A percentile compares a stretch with the other conserved stretches of the same genome.
Evolutionary conservation across 306 rosid species (phyloP).

Genomic region (apple (Malus domestica)): ASM211411v1 NC_041799.1:30250001-30250500

Average conservation of each 20-base stretch:
- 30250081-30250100: neutral
- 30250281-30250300: neutral
- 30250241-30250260: neutral
- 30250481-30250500: neutral
- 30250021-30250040: neutral
- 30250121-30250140: neutral
- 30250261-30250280: neutral
- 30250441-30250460: neutral
- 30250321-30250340: neutral
- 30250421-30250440: neutral
- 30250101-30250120: neutral
- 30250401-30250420: neutral
- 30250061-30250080: neutral
- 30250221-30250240: neutral
- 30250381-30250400: neutral
- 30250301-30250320: neutral
- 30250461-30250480: neutral
- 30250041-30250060: neutral
- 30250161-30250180: neutral
- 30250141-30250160: neutral
- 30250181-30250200: no score
- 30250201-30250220: neutral
- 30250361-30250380: neutral
- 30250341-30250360: neutral
- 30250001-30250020: neutral